Evolutionary conservation across 805 yeast genomes (phyloP), one percentile per base, ranked within the genome.

Genomic region (Sugiyamaella floridensis): DNA sequence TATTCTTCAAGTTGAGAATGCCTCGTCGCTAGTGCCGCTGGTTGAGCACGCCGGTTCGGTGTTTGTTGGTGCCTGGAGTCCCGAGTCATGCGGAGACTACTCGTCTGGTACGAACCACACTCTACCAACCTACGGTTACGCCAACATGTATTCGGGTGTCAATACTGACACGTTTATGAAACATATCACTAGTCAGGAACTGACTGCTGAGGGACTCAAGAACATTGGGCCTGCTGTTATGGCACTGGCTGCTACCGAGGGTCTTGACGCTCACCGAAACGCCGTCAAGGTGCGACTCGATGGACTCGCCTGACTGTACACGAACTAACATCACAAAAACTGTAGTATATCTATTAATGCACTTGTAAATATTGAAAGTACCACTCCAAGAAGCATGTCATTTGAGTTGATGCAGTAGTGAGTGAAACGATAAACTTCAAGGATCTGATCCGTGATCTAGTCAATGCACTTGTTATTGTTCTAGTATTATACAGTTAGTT

Each of bases 61-160:
- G 20, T 93, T 93, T 65, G 97, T 93, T 52, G 99, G 99, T 45
- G 85, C 92, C 3, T 86, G 86, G 69, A 86, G 97, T 1, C 99
- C 99, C 48, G 99, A 93, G 70, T 86, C 96, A 2, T 90, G 97
- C 69, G 99, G 99, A 65, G 99, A 93, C 73, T 93, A 93, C 73
- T 90, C 97, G 0, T 81, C 90, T 55, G 99, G 99, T 68, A 93
- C 99, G 4, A 93, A 93, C 77, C 99, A 93, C 73, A 93, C 99
- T 0, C 78, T 93, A 63, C 99, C 99, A 54, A 93, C 99, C 0
- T 93, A 93, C 66, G 99, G 99, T 48, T 93, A 92, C 66, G 98
- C 99, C 44, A 85, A 89, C 73, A 95, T 89, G 79, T 93, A 93
- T 73, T 84, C 95, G 59, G 99, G 99, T 56, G 97, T 90, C 52